Base-by-base conservation (phyloP, 2,329 filamentous ascomycete genomes). In the Emericellopsis cladophorae region DNA sequence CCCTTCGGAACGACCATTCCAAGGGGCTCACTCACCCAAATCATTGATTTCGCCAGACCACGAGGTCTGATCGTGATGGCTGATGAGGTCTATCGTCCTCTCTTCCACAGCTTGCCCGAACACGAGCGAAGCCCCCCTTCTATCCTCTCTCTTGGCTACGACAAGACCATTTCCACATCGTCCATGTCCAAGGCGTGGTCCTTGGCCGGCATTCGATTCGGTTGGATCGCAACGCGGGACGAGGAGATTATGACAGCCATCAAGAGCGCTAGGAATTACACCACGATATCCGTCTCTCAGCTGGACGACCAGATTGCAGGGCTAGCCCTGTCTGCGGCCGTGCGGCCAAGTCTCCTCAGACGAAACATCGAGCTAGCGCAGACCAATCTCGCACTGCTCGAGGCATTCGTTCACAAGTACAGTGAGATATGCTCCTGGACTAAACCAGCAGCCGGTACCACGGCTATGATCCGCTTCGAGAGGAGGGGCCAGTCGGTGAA, bases 131-230 rank as follows among this genome's bases (percentile, higher is more conserved):
- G 74, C 3, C 80, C 83, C 0, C 87, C 84, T 0, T 49, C 55
- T 11, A 68, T 80, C 10, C 66, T 88, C 1, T 76, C 82, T 0
- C 65, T 92, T 35, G 80, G 78, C 35, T 92, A 93, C 58, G 62
- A 72, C 4, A 81, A 79, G 42, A 72, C 75, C 18, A 68, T 94
- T 26, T 76, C 77, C 11, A 92, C 84, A 0, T 81, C 87, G 12
- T 89, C 84, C 15, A 76, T 93, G 67, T 90, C 83, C 22, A 94
- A 94, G 61, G 83, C 85, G 1, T 95, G 87, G 60, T 78, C 83
- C 3, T 64, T 95, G 5, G 85, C 87, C 1, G 87, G 88, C 2
- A 79, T 93, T 45, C 78, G 87, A 1, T 61, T 89, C 2, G 88
- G 88, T 26, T 95, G 88, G 88, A 70, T 90, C 43, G 84, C 83